Evolutionary conservation across 163 green algal species (phyloP).

Genomic region (Prototheca cutis): DNA sequence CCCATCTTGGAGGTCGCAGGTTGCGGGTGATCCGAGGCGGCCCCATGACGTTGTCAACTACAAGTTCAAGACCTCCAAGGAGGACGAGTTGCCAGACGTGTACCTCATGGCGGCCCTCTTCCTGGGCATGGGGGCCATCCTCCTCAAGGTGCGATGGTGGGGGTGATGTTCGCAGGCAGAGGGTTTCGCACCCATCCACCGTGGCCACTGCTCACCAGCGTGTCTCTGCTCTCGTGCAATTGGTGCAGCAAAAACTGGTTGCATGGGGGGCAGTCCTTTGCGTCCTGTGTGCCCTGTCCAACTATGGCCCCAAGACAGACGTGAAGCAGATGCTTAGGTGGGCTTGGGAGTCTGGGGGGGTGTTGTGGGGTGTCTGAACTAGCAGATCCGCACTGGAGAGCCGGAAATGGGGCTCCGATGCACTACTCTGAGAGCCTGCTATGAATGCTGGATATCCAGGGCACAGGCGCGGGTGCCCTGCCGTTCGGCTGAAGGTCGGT

Average conservation of each 20-base stretch:
- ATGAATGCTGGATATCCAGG: neutral
- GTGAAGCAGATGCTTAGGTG: neutral
- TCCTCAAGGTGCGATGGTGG: neutral
- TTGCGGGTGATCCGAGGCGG: conserved; percentile 13
- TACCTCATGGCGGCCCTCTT: conserved; percentile 5
- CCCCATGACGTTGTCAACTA: conserved; percentile 5
- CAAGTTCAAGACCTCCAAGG: neutral
- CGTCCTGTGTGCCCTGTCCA: neutral
- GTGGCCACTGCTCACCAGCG: conserved; percentile 6
- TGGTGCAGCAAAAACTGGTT: conserved; percentile 4
- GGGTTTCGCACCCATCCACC: no score
- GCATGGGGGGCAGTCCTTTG: conserved; percentile 5
- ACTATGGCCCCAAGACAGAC: neutral
- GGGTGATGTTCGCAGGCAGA: no score
- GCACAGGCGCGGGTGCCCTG: no score
- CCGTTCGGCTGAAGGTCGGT: no score
- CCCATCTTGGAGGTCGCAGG: conserved; percentile 1
- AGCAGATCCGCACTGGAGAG: no score
- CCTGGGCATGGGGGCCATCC: neutral
- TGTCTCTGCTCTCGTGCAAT: neutral
- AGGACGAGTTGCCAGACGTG: conserved; percentile 5
- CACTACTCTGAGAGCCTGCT: no score
- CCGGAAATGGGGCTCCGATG: no score
- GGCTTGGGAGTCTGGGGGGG: neutral
- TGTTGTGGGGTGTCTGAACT: neutral